A percentile compares a stretch with the other conserved stretches of the same genome.
These are phyloP conservation scores for Coelastrella sp. DNA, from an alignment of 139 green algal genomes.

Conservation along the genomic window DNA sequence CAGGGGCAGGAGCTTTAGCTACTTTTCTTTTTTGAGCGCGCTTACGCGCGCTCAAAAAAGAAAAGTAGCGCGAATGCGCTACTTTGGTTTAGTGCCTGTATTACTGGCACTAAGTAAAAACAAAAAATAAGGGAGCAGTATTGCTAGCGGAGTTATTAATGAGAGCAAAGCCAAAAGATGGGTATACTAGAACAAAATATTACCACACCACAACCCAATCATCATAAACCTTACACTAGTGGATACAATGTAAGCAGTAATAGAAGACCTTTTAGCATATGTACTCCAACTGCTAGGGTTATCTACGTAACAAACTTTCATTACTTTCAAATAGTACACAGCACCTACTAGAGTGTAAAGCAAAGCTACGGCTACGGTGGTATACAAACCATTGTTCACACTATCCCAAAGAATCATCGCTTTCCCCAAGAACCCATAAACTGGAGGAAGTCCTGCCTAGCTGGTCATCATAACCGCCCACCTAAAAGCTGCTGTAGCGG, in stretches of 20 bases:
- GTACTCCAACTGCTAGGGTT: conserved; percentile 8
- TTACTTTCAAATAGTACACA: conserved; percentile 42
- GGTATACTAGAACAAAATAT: conserved; percentile 34
- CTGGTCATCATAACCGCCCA: conserved; percentile 28
- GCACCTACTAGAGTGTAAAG: conserved; percentile 16
- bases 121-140: too few relatives aligned
- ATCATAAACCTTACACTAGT: conserved; percentile 13
- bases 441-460: conserved; percentile 32
- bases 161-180: not conserved
- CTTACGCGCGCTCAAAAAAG: too few relatives aligned
- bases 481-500: conserved; percentile 13
- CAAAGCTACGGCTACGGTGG: conserved; percentile 20
- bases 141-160: too few relatives aligned
- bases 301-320: conserved; percentile 38
- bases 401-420: conserved; percentile 20
- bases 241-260: conserved; percentile 32
- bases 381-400: conserved; percentile 34
- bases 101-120: too few relatives aligned
- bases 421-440: conserved; percentile 33
- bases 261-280: conserved; percentile 26
- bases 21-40: too few relatives aligned
- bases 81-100: too few relatives aligned
- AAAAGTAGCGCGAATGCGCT: too few relatives aligned
- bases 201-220: conserved; percentile 29
- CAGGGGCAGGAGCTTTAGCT: not conserved